Conservation (phyloP, 768 basidiomycete genomes). For the Hydnum rufescens region DNA sequence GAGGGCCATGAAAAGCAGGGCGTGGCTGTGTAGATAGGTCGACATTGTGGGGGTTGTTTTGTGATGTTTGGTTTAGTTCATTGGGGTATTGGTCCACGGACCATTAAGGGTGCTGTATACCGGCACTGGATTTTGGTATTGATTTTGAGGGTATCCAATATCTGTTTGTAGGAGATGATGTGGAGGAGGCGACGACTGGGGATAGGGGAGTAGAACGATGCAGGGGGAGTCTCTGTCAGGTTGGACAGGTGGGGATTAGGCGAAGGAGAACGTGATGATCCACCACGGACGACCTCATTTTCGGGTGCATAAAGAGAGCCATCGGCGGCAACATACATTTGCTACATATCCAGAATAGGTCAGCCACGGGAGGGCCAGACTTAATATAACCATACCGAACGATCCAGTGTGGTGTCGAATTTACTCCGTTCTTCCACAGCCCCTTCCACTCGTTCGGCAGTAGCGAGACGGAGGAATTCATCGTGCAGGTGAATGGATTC, state of each 20-base stretch:
- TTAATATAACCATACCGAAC: conserved; percentile 27
- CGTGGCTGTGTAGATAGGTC: neutral
- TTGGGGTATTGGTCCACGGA: too few species aligned
- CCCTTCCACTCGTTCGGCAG: conserved; percentile 31
- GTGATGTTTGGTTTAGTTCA: too few species aligned
- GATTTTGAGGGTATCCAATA: too few species aligned
- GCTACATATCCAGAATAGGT: conserved; percentile 4
- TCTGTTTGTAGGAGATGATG: too few species aligned
- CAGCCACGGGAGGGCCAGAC: neutral
- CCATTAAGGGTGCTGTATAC: too few species aligned
- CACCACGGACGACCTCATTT: conserved; percentile 7
- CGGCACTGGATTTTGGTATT: too few species aligned
- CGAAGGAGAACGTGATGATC: conserved; percentile 19
- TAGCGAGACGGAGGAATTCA: conserved; percentile 49
- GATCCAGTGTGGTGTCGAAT: conserved; percentile 44
- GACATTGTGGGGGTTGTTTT: neutral
- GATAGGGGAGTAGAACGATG: too few species aligned
- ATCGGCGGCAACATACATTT: conserved; percentile 12
- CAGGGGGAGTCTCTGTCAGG: too few species aligned
- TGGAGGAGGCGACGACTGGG: too few species aligned
- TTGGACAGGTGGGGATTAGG: conserved; percentile 13
- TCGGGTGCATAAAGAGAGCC: conserved; percentile 11
- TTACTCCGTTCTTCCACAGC: conserved; percentile 50
- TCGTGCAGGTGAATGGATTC: conserved; percentile 56
- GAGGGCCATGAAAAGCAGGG: conserved; percentile 1